phyloP scores from a whole-genome alignment of 2,329 filamentous ascomycete species.

The Onygenales sp. region DNA sequence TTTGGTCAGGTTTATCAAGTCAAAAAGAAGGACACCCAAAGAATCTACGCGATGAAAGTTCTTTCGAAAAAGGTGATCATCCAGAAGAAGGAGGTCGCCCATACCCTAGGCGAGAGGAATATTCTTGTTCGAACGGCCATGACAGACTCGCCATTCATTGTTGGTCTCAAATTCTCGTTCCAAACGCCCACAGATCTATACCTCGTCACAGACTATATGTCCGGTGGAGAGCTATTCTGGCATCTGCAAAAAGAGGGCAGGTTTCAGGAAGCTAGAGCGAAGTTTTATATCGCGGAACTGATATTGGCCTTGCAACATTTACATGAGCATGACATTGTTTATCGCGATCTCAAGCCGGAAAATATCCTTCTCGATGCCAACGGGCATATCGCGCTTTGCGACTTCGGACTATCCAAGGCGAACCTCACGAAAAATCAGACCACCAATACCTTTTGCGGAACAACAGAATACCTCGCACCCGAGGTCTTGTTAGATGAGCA shows the following conservation, averaged over 20 bases:
- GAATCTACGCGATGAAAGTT: conserved; percentile 99
- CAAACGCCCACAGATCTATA: conserved; percentile 95
- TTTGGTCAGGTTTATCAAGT: conserved; percentile 99
- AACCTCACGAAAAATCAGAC: conserved; percentile 96
- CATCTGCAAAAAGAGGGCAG: conserved; percentile 94
- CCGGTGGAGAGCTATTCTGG: conserved; percentile 96
- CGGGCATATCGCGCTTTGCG: conserved; percentile 93
- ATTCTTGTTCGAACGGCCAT: conserved; percentile 94
- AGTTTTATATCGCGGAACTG: conserved; percentile 97
- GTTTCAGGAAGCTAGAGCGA: conserved; percentile 87
- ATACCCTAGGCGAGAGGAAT: conserved; percentile 93
- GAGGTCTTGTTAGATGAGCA: conserved; percentile 93
- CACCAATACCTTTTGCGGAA: conserved; percentile 97
- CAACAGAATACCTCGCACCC: conserved; percentile 92
- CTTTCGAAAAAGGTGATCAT: conserved; percentile 99
- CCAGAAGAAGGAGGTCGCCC: conserved; percentile 97
- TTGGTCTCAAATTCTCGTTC: conserved; percentile 96
- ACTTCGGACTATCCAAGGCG: conserved; percentile 95
- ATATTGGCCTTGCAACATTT: conserved; percentile 92
- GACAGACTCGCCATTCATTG: conserved; percentile 93
- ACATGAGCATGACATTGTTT: conserved; percentile 95
- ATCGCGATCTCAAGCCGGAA: conserved; percentile 93
- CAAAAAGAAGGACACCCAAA: conserved; percentile 87
- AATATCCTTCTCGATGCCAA: conserved; percentile 96
- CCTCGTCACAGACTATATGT: conserved; percentile 99